These are phyloP conservation scores for Trichoderma arundinaceum DNA, from an alignment of 2,329 filamentous ascomycete species.

Conservation along the genomic window DNA sequence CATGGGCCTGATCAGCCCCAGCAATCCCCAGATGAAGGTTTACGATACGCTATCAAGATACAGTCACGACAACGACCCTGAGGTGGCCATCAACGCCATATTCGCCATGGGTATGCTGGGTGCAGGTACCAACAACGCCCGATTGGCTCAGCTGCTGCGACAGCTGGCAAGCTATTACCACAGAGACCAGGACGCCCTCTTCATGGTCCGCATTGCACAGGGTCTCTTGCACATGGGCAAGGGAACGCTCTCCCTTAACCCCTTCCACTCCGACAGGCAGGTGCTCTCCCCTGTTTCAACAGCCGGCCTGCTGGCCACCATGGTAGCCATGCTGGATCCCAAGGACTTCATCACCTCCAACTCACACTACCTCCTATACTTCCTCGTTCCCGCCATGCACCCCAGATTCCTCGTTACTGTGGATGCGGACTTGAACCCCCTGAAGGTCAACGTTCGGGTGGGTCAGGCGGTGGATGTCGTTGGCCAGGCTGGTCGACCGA, in stretches of 20 bases:
- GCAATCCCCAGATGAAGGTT: conserved; percentile 99
- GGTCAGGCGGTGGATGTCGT: conserved; percentile 98
- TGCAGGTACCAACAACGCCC: conserved; percentile 96
- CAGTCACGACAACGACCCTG: conserved; percentile 97
- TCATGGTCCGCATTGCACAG: conserved; percentile 99
- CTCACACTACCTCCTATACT: conserved; percentile 94
- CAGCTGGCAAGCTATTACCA: conserved; percentile 99
- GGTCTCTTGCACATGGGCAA: conserved; percentile 99
- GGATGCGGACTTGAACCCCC: conserved; percentile 89
- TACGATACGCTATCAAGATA: conserved; percentile 98
- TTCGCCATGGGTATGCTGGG: conserved; percentile 98
- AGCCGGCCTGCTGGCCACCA: conserved; percentile 84
- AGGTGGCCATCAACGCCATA: conserved; percentile 97
- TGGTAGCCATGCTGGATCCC: conserved; percentile 93
- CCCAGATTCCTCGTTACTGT: conserved; percentile 95
- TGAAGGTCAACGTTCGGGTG: conserved; percentile 95
- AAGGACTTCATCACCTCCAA: conserved; percentile 76
- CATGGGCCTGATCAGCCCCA: conserved; percentile 95
- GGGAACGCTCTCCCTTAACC: conserved; percentile 91
- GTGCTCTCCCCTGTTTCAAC: conserved; percentile 91
- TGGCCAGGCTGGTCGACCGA: conserved; percentile 92
- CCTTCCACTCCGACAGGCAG: conserved; percentile 99
- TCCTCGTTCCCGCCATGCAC: conserved; percentile 94
- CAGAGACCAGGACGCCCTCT: conserved; percentile 91
- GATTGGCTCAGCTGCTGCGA: conserved; percentile 89